Evolutionary conservation across 768 basidiomycete species (phyloP).

Genomic region (Gautieria morchelliformis): DNA sequence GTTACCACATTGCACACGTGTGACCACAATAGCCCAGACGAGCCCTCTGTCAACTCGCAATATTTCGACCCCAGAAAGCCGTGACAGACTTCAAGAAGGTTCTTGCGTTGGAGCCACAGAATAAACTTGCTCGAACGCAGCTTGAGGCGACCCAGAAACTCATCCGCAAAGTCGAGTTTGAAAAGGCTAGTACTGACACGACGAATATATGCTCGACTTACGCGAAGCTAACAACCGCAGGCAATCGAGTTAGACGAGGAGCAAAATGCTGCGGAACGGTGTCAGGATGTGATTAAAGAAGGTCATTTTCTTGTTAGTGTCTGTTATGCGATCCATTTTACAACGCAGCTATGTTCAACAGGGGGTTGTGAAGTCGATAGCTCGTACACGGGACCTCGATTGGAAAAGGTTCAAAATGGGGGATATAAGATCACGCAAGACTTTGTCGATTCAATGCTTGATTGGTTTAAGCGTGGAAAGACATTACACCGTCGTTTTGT

Average conservation of each 20-base stretch:
- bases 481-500: slow-evolving; percentile 80
- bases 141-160: slow-evolving; percentile 86
- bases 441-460: slow-evolving; percentile 80
- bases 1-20: not conserved
- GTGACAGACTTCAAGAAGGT: slow-evolving; percentile 84
- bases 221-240: slow-evolving; percentile 26
- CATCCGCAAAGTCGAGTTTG: slow-evolving; percentile 81
- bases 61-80: slow-evolving; percentile 78
- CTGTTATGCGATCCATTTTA: not conserved
- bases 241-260: slow-evolving; percentile 92
- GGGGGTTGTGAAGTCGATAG: slow-evolving; percentile 76
- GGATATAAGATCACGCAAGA: slow-evolving; percentile 57
- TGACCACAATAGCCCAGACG: slow-evolving; percentile 38
- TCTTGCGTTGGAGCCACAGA: slow-evolving; percentile 74
- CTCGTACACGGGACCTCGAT: slow-evolving; percentile 64
- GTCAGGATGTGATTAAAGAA: slow-evolving; percentile 69
- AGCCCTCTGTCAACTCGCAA: slow-evolving; percentile 84
- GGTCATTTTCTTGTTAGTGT: slow-evolving; percentile 32
- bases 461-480: slow-evolving; percentile 93
- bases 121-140: slow-evolving; percentile 71
- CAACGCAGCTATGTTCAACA: slow-evolving; percentile 15
- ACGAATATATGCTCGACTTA: not conserved
- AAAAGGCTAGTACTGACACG: slow-evolving; percentile 48
- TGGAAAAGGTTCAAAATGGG: slow-evolving; percentile 47
- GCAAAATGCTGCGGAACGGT: slow-evolving; percentile 65